Percentiles rank a stretch among this genome's conserved stretches.
These are phyloP conservation scores for Alternaria brassicae DNA, from an alignment of 2,329 filamentous ascomycete species.

Conservation along the genomic window DNA sequence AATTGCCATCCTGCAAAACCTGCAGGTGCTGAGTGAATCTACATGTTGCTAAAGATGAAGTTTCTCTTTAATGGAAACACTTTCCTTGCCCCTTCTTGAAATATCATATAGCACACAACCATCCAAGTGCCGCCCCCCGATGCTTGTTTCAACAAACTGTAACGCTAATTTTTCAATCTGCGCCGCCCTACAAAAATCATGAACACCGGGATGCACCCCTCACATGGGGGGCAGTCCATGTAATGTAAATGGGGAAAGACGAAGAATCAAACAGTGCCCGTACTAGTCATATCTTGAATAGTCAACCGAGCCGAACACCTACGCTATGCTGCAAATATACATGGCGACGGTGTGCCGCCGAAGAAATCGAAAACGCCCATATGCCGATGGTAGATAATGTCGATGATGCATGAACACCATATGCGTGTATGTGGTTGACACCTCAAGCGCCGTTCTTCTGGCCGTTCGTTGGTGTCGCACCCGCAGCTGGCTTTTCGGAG, in stretches of 20 bases:
- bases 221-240: constrained; percentile 26
- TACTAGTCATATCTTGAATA: constrained; percentile 25
- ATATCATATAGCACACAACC: constrained; percentile 18
- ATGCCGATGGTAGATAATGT: constrained; percentile 20
- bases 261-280: constrained; percentile 24
- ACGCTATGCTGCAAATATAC: constrained; percentile 46
- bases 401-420: constrained; percentile 6
- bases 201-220: constrained; percentile 25
- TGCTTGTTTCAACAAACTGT: constrained; percentile 24
- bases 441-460: constrained; percentile 32
- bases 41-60: constrained; percentile 14
- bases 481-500: constrained; percentile 39
- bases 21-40: constrained; percentile 12
- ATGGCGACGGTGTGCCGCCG: constrained; percentile 25
- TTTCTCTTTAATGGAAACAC: constrained; percentile 12
- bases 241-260: constrained; percentile 23
- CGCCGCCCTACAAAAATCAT: constrained; percentile 25
- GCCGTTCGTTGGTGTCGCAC: constrained; percentile 32
- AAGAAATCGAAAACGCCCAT: constrained; percentile 33
- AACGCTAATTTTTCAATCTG: constrained; percentile 25
- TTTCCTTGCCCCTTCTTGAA: constrained; percentile 11
- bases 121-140: constrained; percentile 26
- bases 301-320: constrained; percentile 42
- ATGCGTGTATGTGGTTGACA: constrained; percentile 1
- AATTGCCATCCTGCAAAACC: constrained; percentile 12